Evolutionary conservation across 805 yeast species (phyloP), one percentile per base, ranked within the genome.

Genomic region (Scheffersomyces spartinae): DNA sequence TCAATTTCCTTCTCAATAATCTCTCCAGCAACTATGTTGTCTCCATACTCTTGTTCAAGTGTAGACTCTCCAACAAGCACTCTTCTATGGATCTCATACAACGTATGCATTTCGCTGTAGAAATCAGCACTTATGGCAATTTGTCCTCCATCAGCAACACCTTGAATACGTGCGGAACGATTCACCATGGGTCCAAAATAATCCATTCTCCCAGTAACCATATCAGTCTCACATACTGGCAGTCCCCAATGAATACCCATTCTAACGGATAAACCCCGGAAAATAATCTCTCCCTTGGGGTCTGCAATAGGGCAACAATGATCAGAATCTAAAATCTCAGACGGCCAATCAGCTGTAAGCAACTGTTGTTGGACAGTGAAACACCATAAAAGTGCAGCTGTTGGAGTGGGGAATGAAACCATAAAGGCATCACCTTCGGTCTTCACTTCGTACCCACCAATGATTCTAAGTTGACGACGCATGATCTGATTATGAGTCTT

Each of bases 181-280:
- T 91, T 91, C 17, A 91, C 99, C 85, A 91, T 86, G 1, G 99
- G 98, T 0, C 99, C 99, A 41, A 91, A 80, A 52, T 91, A 91
- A 55, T 91, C 99, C 98, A 91, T 91, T 59, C 99, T 74, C 38
- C 85, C 73, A 0, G 98, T 91, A 27, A 86, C 86, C 32, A 88
- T 78, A 57, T 91, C 99, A 6, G 79, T 70, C 49, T 91, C 99
- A 42, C 94, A 83, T 21, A 88, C 96, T 0, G 99, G 97, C 1
- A 79, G 65, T 35, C 99, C 99, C 94, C 97, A 91, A 50, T 91
- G 97, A 21, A 84, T 71, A 33, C 99, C 99, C 97, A 91, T 91
- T 45, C 99, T 70, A 7, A 91, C 99, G 1, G 94, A 80, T 22
- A 91, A 56, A 2, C 99, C 99, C 30, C 91, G 63, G 53, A 77